These are phyloP conservation scores for Clathrospora elynae DNA, from an alignment of 2,329 filamentous ascomycete genomes.

Conservation along the genomic window DNA sequence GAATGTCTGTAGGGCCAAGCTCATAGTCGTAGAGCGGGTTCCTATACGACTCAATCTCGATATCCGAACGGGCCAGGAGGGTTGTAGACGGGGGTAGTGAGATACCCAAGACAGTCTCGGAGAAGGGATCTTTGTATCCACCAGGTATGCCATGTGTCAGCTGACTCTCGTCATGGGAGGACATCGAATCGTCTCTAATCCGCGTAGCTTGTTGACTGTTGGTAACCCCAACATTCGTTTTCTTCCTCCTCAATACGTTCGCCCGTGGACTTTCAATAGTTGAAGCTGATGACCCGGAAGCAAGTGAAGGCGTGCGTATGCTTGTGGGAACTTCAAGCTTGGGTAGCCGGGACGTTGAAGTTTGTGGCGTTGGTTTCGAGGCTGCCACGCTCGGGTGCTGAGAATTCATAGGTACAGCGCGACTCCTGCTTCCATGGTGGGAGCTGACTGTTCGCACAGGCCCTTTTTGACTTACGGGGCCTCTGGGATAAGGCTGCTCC, in stretches of 20 bases:
- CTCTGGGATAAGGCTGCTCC: constrained; percentile 32
- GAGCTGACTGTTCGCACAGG: constrained; percentile 25
- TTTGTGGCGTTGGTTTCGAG: constrained; percentile 32
- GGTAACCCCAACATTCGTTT: constrained; percentile 49
- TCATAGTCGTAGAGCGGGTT: constrained; percentile 46
- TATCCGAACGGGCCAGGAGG: constrained; percentile 34
- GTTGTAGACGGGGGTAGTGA: constrained; percentile 46
- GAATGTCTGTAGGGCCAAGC: constrained; percentile 65
- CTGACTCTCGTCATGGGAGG: constrained; percentile 41
- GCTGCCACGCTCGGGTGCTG: constrained; percentile 21
- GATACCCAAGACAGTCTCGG: constrained; percentile 52
- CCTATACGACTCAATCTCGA: constrained; percentile 33
- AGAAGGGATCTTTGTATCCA: constrained; percentile 48
- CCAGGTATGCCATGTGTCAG: constrained; percentile 35
- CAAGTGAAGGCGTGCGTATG: constrained; percentile 54
- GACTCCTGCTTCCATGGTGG: constrained; percentile 30
- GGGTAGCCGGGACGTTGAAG: constrained; percentile 40
- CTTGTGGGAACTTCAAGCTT: constrained; percentile 43
- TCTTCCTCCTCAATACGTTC: constrained; percentile 52
- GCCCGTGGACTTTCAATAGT: constrained; percentile 54
- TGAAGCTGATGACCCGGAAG: constrained; percentile 55
- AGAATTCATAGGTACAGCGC: constrained; percentile 29
- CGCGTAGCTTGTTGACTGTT: constrained; percentile 38
- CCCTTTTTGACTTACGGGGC: constrained; percentile 25
- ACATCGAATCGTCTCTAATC: constrained; percentile 41